Conservation (phyloP, 2,329 filamentous ascomycete species). For the Colletotrichum falcatum region DNA sequence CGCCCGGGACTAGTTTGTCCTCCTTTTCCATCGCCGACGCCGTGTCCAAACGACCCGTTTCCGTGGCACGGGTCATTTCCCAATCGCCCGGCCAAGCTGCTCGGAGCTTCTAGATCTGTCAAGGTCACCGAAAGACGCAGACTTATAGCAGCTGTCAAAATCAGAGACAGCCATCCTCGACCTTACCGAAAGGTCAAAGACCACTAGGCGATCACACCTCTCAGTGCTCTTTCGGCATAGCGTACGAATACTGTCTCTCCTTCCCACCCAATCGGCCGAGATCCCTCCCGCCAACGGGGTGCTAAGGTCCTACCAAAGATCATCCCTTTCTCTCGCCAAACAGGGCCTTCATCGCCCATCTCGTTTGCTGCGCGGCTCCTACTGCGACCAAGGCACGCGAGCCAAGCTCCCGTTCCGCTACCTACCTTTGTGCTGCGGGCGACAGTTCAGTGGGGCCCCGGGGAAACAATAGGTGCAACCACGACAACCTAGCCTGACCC, state of each 20-base stretch:
- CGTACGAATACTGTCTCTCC: constrained; percentile 5
- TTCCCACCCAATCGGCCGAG: constrained; percentile 22
- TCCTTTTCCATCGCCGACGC: constrained; percentile 17
- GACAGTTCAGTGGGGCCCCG: constrained; percentile 30
- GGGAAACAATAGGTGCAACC: constrained; percentile 27
- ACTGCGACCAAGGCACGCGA: constrained; percentile 29
- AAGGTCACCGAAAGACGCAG: constrained; percentile 17
- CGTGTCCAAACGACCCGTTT: constrained; percentile 7
- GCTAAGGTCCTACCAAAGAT: not conserved
- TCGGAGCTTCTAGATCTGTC: constrained; percentile 30
- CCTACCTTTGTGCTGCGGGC: constrained; percentile 16
- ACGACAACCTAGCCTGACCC: constrained; percentile 34
- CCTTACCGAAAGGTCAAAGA: constrained; percentile 15
- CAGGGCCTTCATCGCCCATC: constrained; percentile 14
- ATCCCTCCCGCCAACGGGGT: constrained; percentile 1
- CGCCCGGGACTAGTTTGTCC: constrained; percentile 14
- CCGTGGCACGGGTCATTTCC: constrained; percentile 15
- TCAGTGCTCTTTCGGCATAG: constrained; percentile 24
- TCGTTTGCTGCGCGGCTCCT: constrained; percentile 27
- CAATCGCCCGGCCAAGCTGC: constrained; percentile 7
- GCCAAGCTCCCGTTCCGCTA: constrained; percentile 22
- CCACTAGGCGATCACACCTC: constrained; percentile 35
- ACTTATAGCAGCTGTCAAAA: constrained; percentile 8
- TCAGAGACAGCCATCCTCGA: constrained; percentile 15
- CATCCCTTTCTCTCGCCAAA: constrained; percentile 2